phyloP scores from a whole-genome alignment of 2,329 filamentous ascomycete genomes.

The Clonostachys chloroleuca region DNA sequence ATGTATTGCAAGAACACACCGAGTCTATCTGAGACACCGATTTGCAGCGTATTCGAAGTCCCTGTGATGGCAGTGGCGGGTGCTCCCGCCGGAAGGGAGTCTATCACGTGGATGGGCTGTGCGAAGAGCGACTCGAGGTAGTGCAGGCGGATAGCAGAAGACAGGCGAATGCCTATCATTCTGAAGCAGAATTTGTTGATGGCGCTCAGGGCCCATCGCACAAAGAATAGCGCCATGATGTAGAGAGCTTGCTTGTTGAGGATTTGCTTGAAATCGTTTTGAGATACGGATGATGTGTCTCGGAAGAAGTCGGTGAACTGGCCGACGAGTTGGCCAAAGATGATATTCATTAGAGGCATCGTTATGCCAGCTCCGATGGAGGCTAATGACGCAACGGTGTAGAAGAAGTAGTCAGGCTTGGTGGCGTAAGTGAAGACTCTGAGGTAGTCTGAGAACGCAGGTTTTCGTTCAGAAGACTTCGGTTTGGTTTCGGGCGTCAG shows the following conservation, averaged over 20 bases:
- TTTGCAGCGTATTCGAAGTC: constrained; percentile 58
- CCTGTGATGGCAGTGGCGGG: constrained; percentile 60
- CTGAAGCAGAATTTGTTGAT: constrained; percentile 57
- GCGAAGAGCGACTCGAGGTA: constrained; percentile 61
- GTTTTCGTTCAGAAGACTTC: too few species aligned
- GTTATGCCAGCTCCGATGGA: constrained; percentile 51
- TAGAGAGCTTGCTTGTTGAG: constrained; percentile 46
- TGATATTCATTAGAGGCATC: constrained; percentile 54
- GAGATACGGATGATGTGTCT: constrained; percentile 13
- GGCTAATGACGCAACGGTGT: constrained; percentile 37
- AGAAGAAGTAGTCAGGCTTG: constrained; percentile 44
- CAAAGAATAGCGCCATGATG: constrained; percentile 68
- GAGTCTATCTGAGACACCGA: constrained; percentile 61
- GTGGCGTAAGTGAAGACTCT: constrained; percentile 47
- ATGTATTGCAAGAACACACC: constrained; percentile 53
- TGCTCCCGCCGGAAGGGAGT: constrained; percentile 59
- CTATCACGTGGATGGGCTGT: constrained; percentile 64
- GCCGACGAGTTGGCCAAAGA: constrained; percentile 45
- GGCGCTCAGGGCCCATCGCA: constrained; percentile 59
- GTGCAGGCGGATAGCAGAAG: constrained; percentile 55
- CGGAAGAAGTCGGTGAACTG: constrained; percentile 40
- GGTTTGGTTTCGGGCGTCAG: too few species aligned
- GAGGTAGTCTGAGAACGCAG: too few species aligned
- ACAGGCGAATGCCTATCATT: constrained; percentile 58
- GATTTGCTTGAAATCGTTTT: constrained; percentile 32